Evolutionary conservation across 2,329 filamentous ascomycete genomes (phyloP).

Genomic region (Beauveria scarabaeidicola): DNA sequence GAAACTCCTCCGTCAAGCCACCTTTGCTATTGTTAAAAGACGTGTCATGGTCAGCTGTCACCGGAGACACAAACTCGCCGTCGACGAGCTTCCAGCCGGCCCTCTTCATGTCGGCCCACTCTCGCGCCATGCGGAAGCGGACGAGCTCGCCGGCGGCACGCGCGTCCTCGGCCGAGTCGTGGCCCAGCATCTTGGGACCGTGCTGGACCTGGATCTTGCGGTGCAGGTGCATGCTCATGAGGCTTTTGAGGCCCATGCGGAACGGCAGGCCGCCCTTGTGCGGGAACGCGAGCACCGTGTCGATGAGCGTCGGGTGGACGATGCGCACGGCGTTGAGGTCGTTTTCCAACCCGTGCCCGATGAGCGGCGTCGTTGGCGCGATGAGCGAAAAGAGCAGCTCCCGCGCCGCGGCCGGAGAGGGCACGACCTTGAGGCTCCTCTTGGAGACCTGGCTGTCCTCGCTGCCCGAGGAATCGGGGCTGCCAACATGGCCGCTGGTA

Average conservation of each 20-base stretch:
- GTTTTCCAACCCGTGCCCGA: slow-evolving; percentile 93
- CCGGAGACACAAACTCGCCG: slow-evolving; percentile 36
- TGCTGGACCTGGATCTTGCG: slow-evolving; percentile 69
- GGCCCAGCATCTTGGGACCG: slow-evolving; percentile 47
- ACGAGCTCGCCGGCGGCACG: slow-evolving; percentile 82
- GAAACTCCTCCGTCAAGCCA: slow-evolving; percentile 29
- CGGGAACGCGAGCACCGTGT: slow-evolving; percentile 78
- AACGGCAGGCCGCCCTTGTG: slow-evolving; percentile 69
- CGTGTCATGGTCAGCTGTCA: slow-evolving; percentile 11
- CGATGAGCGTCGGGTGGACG: slow-evolving; percentile 75
- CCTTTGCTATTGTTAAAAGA: slow-evolving; percentile 7
- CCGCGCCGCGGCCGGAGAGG: slow-evolving; percentile 66
- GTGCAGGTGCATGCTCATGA: slow-evolving; percentile 62
- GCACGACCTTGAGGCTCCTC: slow-evolving; percentile 59
- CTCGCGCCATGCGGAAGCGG: slow-evolving; percentile 56
- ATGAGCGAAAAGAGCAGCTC: slow-evolving; percentile 69
- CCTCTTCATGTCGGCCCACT: slow-evolving; percentile 59
- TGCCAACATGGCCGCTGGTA: slow-evolving; percentile 17
- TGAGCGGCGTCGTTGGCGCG: slow-evolving; percentile 67
- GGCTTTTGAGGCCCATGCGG: slow-evolving; percentile 66
- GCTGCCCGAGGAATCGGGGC: slow-evolving; percentile 13
- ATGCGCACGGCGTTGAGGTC: slow-evolving; percentile 81
- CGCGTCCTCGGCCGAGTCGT: slow-evolving; percentile 91
- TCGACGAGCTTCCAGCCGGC: slow-evolving; percentile 58
- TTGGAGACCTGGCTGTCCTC: slow-evolving; percentile 23